Percentiles rank a stretch among this genome's conserved stretches.
Conservation (phyloP, 148 eudicot species). For the Rhododendron ferrugineum region DNA sequence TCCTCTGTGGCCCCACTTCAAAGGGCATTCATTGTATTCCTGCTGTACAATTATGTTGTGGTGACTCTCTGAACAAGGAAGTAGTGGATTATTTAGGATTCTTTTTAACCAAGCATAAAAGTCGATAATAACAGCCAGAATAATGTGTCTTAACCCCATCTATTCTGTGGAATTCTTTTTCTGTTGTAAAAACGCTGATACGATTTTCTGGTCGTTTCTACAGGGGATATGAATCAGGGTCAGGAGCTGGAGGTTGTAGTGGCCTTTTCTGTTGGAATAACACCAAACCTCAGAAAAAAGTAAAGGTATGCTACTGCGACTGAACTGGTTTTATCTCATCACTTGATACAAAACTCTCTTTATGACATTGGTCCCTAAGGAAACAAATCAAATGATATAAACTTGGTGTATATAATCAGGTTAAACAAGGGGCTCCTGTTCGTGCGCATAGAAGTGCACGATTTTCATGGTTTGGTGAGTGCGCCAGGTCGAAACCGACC, state of each 20-base stretch:
- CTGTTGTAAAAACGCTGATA: not conserved
- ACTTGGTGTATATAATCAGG: slow-evolving; percentile 30
- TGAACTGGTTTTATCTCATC: not conserved
- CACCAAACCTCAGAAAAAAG: slow-evolving; percentile 37
- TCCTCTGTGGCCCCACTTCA: not conserved
- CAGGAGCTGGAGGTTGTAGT: slow-evolving; percentile 70
- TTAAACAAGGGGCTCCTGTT: slow-evolving; percentile 41
- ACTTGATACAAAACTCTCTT: not conserved
- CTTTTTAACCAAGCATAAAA: not conserved
- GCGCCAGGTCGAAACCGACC: slow-evolving; percentile 43
- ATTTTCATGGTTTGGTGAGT: slow-evolving; percentile 65
- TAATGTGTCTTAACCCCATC: not conserved
- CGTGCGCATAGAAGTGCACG: slow-evolving; percentile 41
- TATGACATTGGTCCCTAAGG: not conserved
- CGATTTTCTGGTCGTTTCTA: slow-evolving; percentile 6
- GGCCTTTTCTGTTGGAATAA: slow-evolving; percentile 78
- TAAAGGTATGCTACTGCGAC: slow-evolving; percentile 37
- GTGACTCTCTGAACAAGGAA: not conserved
- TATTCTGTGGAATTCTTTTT: not conserved
- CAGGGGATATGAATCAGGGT: slow-evolving; percentile 93
- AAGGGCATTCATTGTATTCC: not conserved
- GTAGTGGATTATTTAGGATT: not conserved
- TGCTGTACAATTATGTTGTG: not conserved
- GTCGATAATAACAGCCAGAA: not conserved
- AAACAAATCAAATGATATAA: not conserved